These are phyloP conservation scores for Xylariaceae sp. DNA, from an alignment of 2,329 filamentous ascomycete species.

Conservation along the genomic window DNA sequence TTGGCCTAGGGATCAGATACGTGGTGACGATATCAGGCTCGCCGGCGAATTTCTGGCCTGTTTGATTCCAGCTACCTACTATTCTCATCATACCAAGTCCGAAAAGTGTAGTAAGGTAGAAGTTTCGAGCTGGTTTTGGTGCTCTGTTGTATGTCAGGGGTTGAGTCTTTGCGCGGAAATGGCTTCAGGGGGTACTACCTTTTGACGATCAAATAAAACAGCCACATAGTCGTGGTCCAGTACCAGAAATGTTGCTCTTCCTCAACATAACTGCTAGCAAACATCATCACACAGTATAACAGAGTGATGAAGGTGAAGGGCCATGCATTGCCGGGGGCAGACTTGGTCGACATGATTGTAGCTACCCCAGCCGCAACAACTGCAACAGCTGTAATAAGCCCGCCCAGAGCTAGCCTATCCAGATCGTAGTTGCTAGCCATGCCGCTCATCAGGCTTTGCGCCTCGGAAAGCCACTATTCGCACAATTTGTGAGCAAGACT, in stretches of 20 bases:
- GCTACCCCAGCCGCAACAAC: constrained; percentile 18
- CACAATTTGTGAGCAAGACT: constrained; percentile 7
- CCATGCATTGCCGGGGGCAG: constrained; percentile 29
- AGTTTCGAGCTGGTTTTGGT: constrained; percentile 26
- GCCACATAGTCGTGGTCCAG: constrained; percentile 72
- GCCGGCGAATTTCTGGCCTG: constrained; percentile 93
- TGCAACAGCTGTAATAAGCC: constrained; percentile 36
- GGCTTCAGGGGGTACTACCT: constrained; percentile 28
- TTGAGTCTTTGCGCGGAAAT: not conserved
- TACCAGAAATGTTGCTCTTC: constrained; percentile 99
- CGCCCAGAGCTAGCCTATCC: constrained; percentile 49
- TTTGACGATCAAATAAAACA: constrained; percentile 48
- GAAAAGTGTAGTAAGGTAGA: constrained; percentile 33
- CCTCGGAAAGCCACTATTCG: constrained; percentile 58
- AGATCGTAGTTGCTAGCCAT: constrained; percentile 92
- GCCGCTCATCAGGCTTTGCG: constrained; percentile 76
- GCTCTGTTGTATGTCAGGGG: constrained; percentile 17
- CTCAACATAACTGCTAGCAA: constrained; percentile 94
- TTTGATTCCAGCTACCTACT: constrained; percentile 85
- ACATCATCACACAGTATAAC: constrained; percentile 84
- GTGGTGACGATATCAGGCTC: constrained; percentile 76
- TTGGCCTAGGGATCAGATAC: constrained; percentile 59
- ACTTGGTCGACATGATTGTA: constrained; percentile 30
- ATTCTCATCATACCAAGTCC: constrained; percentile 61
- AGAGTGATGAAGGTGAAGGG: constrained; percentile 50